phyloP scores from a whole-genome alignment of 139 green algal genomes.

The Chlorella sp. region DNA sequence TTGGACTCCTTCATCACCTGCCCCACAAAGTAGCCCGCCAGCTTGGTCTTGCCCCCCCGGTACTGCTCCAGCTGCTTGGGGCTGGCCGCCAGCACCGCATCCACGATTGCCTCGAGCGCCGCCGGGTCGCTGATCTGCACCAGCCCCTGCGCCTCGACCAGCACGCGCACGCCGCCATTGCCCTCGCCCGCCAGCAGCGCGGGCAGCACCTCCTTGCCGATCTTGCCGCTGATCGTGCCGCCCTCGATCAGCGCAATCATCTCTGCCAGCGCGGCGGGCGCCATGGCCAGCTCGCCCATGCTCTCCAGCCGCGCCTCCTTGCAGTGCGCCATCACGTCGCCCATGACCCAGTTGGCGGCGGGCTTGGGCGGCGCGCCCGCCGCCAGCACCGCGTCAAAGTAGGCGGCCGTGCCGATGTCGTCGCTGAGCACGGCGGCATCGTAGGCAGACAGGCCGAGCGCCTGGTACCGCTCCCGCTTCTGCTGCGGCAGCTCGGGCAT shows the following conservation, averaged over 20 bases:
- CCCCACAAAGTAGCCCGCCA: slow-evolving; percentile 87
- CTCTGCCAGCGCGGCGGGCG: slow-evolving; percentile 73
- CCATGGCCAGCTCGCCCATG: slow-evolving; percentile 58
- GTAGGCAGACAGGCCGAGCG: slow-evolving; percentile 72
- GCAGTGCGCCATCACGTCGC: slow-evolving; percentile 86
- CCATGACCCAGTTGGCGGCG: slow-evolving; percentile 95
- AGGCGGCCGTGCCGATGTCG: slow-evolving; percentile 67
- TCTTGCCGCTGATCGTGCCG: slow-evolving; percentile 94
- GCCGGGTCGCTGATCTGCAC: slow-evolving; percentile 86
- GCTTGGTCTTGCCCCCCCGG: slow-evolving; percentile 82
- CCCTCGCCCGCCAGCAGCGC: slow-evolving; percentile 71
- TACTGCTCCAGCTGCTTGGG: slow-evolving; percentile 85
- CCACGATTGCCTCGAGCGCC: slow-evolving; percentile 77
- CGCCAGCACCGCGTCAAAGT: slow-evolving; percentile 78
- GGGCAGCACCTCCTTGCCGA: slow-evolving; percentile 94
- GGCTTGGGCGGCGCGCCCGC: slow-evolving; percentile 76
- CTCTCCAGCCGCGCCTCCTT: slow-evolving; percentile 56
- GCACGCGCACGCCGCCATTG: slow-evolving; percentile 48
- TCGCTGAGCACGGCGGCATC: slow-evolving; percentile 87
- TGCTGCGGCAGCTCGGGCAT: slow-evolving; percentile 86
- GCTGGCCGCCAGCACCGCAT: slow-evolving; percentile 79
- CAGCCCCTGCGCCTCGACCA: slow-evolving; percentile 71
- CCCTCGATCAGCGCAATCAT: slow-evolving; percentile 93
- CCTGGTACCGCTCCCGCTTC: slow-evolving; percentile 67
- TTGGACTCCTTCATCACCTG: slow-evolving; percentile 88